phyloP scores from a whole-genome alignment of 73 alveolate genomes.

The Paramecium bursaria region DNA sequence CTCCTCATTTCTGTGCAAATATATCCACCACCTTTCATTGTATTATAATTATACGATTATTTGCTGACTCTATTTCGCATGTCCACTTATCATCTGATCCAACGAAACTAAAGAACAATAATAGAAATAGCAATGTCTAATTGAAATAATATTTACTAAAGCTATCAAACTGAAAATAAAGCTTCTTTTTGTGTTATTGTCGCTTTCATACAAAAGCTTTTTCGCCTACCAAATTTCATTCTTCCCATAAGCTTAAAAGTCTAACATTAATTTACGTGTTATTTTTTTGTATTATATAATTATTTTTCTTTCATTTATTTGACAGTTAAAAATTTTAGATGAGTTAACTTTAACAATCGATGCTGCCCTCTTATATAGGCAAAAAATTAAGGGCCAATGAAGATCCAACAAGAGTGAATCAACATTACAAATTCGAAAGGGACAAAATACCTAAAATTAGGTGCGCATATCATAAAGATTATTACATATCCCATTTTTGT shows the following conservation, averaged over 20 bases:
- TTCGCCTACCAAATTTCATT: slow-evolving; percentile 67
- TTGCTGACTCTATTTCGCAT: slow-evolving; percentile 70
- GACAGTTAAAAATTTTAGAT: no score
- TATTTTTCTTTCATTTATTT: no score
- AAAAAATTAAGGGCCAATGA: no score
- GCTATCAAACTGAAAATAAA: slow-evolving; percentile 27
- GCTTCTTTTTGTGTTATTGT: slow-evolving; percentile 32
- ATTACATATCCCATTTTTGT: background rate
- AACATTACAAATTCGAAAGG: background rate
- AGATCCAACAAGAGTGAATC: background rate
- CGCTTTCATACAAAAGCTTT: slow-evolving; percentile 58
- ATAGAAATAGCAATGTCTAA: slow-evolving; percentile 45
- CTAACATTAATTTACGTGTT: background rate
- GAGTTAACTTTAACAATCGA: no score
- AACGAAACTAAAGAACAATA: slow-evolving; percentile 11
- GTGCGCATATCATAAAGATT: background rate
- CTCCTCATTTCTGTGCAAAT: slow-evolving; percentile 68
- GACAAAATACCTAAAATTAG: background rate
- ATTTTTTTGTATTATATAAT: no score
- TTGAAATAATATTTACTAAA: slow-evolving; percentile 22
- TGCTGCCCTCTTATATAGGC: no score
- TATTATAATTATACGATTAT: slow-evolving; percentile 12
- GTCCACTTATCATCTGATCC: slow-evolving; percentile 72
- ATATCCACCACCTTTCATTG: slow-evolving; percentile 24
- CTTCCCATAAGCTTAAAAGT: background rate